These are phyloP conservation scores for Cladophialophora immunda DNA, from an alignment of 2,329 filamentous ascomycete genomes.

Conservation along the genomic window DNA sequence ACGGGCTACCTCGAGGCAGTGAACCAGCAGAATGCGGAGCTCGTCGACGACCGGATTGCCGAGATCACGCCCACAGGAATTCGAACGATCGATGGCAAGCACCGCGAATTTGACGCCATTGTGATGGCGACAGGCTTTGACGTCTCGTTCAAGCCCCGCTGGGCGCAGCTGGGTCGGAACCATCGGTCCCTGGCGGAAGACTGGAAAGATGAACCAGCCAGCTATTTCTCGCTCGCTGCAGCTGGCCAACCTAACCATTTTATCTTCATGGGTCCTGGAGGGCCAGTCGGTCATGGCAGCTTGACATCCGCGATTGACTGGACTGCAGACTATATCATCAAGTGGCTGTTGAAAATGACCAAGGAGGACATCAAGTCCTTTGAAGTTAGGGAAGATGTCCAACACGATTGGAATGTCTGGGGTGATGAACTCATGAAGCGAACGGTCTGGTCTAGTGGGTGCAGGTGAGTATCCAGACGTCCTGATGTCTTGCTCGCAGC, in stretches of 20 bases:
- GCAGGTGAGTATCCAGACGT: conserved; percentile 29
- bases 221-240: conserved; percentile 43
- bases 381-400: conserved; percentile 53
- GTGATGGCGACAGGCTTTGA: conserved; percentile 50
- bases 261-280: conserved; percentile 32
- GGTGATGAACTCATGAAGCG: conserved; percentile 58
- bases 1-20: conserved; percentile 48
- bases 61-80: conserved; percentile 30
- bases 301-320: conserved; percentile 27
- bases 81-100: conserved; percentile 41
- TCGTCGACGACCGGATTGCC: conserved; percentile 12
- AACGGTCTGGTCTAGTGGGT: conserved; percentile 29
- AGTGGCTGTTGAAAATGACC: conserved; percentile 59
- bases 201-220: conserved; percentile 42
- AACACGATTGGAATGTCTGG: conserved; percentile 60
- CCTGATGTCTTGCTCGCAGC: too few species aligned
- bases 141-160: conserved; percentile 47
- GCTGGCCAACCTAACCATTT: conserved; percentile 47
- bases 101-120: conserved; percentile 46
- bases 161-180: conserved; percentile 44
- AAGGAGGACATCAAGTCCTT: conserved; percentile 46
- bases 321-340: conserved; percentile 57
- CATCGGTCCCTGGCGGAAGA: conserved; percentile 39
- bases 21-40: conserved; percentile 37
- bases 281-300: conserved; percentile 24